Conservation (phyloP, 495 filamentous ascomycete species). For the Oleoguttula mirabilis region DNA sequence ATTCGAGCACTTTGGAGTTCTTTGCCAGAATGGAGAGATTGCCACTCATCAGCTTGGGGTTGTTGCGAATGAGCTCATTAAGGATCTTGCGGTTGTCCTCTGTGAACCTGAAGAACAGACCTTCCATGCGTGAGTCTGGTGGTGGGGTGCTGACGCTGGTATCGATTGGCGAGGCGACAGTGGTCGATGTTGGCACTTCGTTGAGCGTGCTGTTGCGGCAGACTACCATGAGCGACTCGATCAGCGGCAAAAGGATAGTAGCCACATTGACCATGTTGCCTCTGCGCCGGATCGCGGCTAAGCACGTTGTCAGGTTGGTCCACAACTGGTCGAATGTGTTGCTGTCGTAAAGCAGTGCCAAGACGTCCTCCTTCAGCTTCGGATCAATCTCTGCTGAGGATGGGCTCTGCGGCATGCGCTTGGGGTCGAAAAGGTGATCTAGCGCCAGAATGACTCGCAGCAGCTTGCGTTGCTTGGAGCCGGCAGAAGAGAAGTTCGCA, state of each 20-base stretch:
- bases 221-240: constrained; percentile 96
- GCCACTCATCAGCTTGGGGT: constrained; percentile 95
- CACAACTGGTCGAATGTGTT: constrained; percentile 80
- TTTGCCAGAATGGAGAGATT: constrained; percentile 92
- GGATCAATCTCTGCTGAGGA: constrained; percentile 37
- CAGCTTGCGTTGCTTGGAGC: constrained; percentile 90
- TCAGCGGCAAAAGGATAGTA: constrained; percentile 83
- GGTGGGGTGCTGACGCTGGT: constrained; percentile 46
- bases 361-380: constrained; percentile 59
- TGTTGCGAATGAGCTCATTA: constrained; percentile 93
- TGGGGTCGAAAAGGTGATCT: constrained; percentile 81
- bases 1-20: constrained; percentile 97
- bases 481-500: constrained; percentile 87
- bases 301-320: constrained; percentile 85
- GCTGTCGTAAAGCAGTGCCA: constrained; percentile 80
- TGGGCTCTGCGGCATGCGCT: constrained; percentile 8
- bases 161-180: constrained; percentile 39
- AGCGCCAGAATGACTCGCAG: constrained; percentile 87
- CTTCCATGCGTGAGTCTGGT: constrained; percentile 71
- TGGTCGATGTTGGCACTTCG: constrained; percentile 41
- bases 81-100: constrained; percentile 97
- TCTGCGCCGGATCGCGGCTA: constrained; percentile 75
- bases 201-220: constrained; percentile 91
- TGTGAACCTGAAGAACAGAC: constrained; percentile 94
- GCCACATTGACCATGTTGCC: constrained; percentile 95